These are phyloP conservation scores for Candida caryicola DNA, from an alignment of 805 yeast genomes.

Conservation along the genomic window DNA sequence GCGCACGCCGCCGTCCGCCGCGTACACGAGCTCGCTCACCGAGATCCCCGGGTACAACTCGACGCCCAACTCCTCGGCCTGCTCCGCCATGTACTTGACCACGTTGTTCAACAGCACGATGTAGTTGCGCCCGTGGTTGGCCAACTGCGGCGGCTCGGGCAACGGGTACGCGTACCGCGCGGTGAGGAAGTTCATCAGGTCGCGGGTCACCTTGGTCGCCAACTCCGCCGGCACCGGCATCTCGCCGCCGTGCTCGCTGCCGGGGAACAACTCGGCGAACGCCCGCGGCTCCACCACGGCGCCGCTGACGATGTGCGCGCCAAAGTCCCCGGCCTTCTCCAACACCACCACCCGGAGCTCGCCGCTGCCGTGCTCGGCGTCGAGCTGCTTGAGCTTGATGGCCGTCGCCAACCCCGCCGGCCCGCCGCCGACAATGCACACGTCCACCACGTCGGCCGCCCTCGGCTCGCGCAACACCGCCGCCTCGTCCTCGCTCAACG, in stretches of 20 bases:
- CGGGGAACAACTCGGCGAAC: slow-evolving; percentile 77
- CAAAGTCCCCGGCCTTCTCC: slow-evolving; percentile 92
- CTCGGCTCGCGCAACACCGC: slow-evolving; percentile 49
- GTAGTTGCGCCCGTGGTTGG: slow-evolving; percentile 75
- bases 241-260: slow-evolving; percentile 50
- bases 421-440: slow-evolving; percentile 96
- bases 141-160: slow-evolving; percentile 93
- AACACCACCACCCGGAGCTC: slow-evolving; percentile 81
- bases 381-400: slow-evolving; percentile 81
- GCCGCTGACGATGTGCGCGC: slow-evolving; percentile 89
- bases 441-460: slow-evolving; percentile 85
- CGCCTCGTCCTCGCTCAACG: slow-evolving; percentile 1
- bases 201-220: slow-evolving; percentile 71
- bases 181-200: slow-evolving; percentile 70
- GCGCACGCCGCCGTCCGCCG: slow-evolving; percentile 55
- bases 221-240: slow-evolving; percentile 78
- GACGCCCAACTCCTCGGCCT: slow-evolving; percentile 91
- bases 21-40: slow-evolving; percentile 71
- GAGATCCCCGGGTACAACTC: slow-evolving; percentile 90
- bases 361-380: slow-evolving; percentile 59
- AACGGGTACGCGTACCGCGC: slow-evolving; percentile 59
- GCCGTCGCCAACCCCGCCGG: slow-evolving; percentile 97
- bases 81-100: slow-evolving; percentile 76
- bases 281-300: slow-evolving; percentile 93
- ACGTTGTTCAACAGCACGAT: slow-evolving; percentile 82